Base-by-base conservation (phyloP, 192 early-diverging fungal species). In the Chytriomyces confervae region DNA sequence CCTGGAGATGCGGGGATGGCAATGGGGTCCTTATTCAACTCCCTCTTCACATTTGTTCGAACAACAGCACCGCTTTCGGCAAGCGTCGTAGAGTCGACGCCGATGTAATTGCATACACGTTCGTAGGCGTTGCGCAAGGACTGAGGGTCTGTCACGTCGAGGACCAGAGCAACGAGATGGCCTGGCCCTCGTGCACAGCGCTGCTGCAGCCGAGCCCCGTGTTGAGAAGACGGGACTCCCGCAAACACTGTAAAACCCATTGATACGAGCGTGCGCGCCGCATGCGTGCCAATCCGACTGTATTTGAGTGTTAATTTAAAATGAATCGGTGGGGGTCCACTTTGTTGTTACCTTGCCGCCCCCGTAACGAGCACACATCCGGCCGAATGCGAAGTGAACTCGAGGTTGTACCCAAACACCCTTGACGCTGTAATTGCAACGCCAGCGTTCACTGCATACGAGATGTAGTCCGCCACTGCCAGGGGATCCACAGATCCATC, bases 161-260 rank as follows among this genome's bases (percentile, higher is more conserved):
- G 70, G 6, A 84, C 61, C 11, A 87, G 36, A 8, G 86, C 82
- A 46, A 83, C 48, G 45, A 84, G 44, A 8, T 18, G n/a, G 50
- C 72, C 77, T n/a, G 63, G 50, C 43, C 48, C 29, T 23, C 27
- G 24, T 2, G 45, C 48, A 6, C 68, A 69, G 45, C 76, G 61
- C 7, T 43, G 11, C n/a, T 51, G 49, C 23, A 86, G 74, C 18
- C 65, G 9, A 18, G 70, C 75, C 5, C 78, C 85, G 43, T 86
- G 80, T 9, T 27, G 50, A 7, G 63, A 24, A 18, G 75, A 75
- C 11, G 63, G 68, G n/a, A 87, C 82, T 44, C 86, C 86, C 11
- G 83, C 83, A 77, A 85, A 87, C 29, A 87, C 86, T 27, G 73
- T 77, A 75, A 75, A 82, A 0, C 86, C 86, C 36, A 63, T 63